Base-by-base conservation (phyloP, 2,329 filamentous ascomycete genomes). In the Aspergillus fumigatiaffinis region DNA sequence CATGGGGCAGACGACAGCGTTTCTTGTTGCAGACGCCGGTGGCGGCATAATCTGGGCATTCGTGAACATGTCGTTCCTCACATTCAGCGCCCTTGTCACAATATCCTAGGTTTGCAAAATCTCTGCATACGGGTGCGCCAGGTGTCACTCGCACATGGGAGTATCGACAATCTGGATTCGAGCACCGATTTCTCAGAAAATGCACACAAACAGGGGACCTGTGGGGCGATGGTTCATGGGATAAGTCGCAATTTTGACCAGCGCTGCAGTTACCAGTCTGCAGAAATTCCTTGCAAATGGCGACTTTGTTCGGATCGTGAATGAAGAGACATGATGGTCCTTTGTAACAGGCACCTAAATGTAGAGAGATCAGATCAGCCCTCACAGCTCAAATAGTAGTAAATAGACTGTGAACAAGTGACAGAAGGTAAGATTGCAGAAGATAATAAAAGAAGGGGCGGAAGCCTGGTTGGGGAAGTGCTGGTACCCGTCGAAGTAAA, bases 11-110 rank as follows among this genome's bases (percentile, higher is more conserved):
- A 72, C 88, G 89, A 80, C 93, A 97, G 64, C 87, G 87, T 75
- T 87, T 86, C 72, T 84, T 86, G 72, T 86, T 87, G 84, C 94
- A 99, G 61, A 82, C 80, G 68, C 93, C 93, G 59, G 85, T 91
- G 77, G 96, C 96, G 82, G 91, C 90, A 80, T 95, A 97, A 73
- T 96, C 90, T 61, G 94, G 93, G 75, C 94, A 97, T 75, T 97
- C 93, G 76, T 89, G 88, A 57, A 93, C 88, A 78, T 99, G 94
- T 60, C 92, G 88, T 62, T 94, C 86, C 59, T 84, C 76, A 76
- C 94, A 97, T 55, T 81, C 76, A 55, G 83, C 82, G 59, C 93
- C 94, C 72, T 89, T 90, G 60, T 89, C 87, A 79, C 94, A 97
- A 75, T 92, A 97, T 53, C 94, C 93, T 69, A 92, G 84, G 54